Percentiles rank a stretch among this genome's conserved stretches.
These are phyloP conservation scores for Pseudogymnoascus sp. DNA, from an alignment of 2,329 filamentous ascomycete species.

Conservation along the genomic window DNA sequence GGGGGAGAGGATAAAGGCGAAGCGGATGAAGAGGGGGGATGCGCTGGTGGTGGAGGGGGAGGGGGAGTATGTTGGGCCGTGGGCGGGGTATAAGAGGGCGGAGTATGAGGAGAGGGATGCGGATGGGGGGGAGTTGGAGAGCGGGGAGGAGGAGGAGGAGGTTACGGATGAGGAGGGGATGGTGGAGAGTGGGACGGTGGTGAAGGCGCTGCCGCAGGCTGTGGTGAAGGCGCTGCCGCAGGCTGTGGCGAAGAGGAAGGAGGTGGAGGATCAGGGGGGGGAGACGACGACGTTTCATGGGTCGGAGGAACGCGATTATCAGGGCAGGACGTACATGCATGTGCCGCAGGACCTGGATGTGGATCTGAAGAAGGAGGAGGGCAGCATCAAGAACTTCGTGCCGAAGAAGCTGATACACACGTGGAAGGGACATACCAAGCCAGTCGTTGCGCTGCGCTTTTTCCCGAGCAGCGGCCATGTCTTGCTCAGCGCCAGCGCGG, in stretches of 20 bases:
- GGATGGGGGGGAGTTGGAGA: slow-evolving; percentile 67
- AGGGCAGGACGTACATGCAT: slow-evolving; percentile 96
- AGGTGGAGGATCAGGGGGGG: slow-evolving; percentile 47
- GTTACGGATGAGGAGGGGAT: slow-evolving; percentile 69
- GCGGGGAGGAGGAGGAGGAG: slow-evolving; percentile 71
- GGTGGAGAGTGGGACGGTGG: slow-evolving; percentile 55
- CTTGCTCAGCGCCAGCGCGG: slow-evolving; percentile 80
- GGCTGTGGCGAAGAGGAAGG: slow-evolving; percentile 49
- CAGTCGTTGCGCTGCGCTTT: slow-evolving; percentile 83
- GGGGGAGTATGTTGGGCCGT: slow-evolving; percentile 85
- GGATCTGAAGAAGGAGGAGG: slow-evolving; percentile 73
- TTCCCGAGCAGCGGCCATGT: slow-evolving; percentile 84
- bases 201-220: slow-evolving; percentile 49
- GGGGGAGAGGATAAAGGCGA: slow-evolving; percentile 59
- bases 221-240: slow-evolving; percentile 49
- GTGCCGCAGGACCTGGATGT: slow-evolving; percentile 84
- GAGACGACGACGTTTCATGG: slow-evolving; percentile 90
- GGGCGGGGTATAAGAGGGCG: slow-evolving; percentile 73
- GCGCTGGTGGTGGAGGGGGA: slow-evolving; percentile 78
- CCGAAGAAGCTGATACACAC: slow-evolving; percentile 91
- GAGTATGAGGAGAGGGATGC: slow-evolving; percentile 68
- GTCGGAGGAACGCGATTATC: slow-evolving; percentile 77
- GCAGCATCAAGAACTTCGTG: slow-evolving; percentile 80
- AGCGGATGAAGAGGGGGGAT: slow-evolving; percentile 78
- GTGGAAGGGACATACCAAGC: slow-evolving; percentile 78